Percentiles rank a stretch among this genome's conserved stretches.
phyloP scores from a whole-genome alignment of 352 stramenopile genomes.

The Globisporangium emineosum region DNA sequence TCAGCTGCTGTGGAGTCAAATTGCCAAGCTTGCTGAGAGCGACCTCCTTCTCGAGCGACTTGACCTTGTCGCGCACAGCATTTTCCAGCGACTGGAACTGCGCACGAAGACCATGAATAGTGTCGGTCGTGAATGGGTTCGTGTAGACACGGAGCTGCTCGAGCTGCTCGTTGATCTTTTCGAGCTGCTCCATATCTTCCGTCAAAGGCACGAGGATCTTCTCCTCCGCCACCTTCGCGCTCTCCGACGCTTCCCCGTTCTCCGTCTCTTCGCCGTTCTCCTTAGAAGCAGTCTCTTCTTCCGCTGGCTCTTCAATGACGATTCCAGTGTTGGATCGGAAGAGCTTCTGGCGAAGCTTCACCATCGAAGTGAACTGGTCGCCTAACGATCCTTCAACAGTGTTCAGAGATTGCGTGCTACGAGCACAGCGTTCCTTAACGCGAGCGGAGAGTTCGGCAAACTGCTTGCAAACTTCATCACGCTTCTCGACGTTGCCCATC shows the following conservation, averaged over 20 bases:
- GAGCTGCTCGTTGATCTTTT: conserved; percentile 80
- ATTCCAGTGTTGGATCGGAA: conserved; percentile 62
- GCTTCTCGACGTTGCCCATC: conserved; percentile 69
- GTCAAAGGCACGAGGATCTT: conserved; percentile 45
- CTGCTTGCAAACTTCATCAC: conserved; percentile 70
- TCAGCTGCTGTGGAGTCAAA: conserved; percentile 77
- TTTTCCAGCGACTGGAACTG: conserved; percentile 83
- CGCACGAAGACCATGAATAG: conserved; percentile 82
- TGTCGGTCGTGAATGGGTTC: conserved; percentile 90
- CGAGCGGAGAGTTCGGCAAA: conserved; percentile 70
- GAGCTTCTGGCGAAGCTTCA: conserved; percentile 58
- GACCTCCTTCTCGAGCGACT: conserved; percentile 88
- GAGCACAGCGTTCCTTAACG: conserved; percentile 73
- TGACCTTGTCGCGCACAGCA: conserved; percentile 77
- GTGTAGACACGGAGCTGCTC: conserved; percentile 82
- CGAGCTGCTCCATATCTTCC: conserved; percentile 79
- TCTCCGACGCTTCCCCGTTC: conserved; percentile 6
- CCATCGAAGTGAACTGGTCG: conserved; percentile 81
- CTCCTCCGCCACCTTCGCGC: conserved; percentile 17
- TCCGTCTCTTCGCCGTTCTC: conserved; percentile 9
- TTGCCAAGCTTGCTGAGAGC: conserved; percentile 81
- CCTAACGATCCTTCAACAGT: conserved; percentile 66
- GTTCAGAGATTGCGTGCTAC: conserved; percentile 80
- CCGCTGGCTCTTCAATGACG: conserved; percentile 32
- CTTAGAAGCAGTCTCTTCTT: conserved; percentile 6